Base-by-base conservation (phyloP, 352 stramenopile genomes). In the Globisporangium acanthophoron region DNA sequence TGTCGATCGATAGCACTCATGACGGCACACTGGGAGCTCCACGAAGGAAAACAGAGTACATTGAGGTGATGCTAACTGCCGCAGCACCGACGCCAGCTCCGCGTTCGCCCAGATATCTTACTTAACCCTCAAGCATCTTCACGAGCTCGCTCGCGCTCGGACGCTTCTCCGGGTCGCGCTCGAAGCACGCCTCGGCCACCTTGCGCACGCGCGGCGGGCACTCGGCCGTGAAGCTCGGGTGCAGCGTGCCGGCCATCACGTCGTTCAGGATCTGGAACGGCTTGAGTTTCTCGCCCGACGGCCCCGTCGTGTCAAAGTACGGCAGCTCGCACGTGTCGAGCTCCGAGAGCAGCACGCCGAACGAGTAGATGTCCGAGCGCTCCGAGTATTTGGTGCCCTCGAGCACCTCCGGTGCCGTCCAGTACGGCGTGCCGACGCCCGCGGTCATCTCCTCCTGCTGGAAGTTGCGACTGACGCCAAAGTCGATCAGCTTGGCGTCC, bases 171-270 rank as follows among this genome's bases (percentile, higher is more conserved):
- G 76, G 73, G 51, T 84, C 69, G 40, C 66, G 70, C 48, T 80
- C 69, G 37, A 84, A 69, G 58, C 76, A 86, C 29, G 56, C 60
- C 35, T 71, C 65, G 9, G 69, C 73, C 39, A 78, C 65, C 41
- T 66, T 59, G 12, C 43, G 60, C 20, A 86, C 75, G 7, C 61
- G 62, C 7, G 65, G 52, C 12, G 80, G 78, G 56, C 78, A 90
- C 35, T 29, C 49, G 5, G 41, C 56, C 5, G 55, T 66, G 47
- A 87, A 76, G 53, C 54, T 71, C 3, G 78, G 78, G 50, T 71
- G 68, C 45, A 87, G 59, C 2, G 29, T 66, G 29, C 71, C 74
- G n/a, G 60, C 61, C 54, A 73, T 68, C n/a, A 75, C 67, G 40
- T 73, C 61, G 43, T 75, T 78, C 39, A 78, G 45, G 24, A 78